Percentiles rank a stretch among this genome's conserved stretches.
Evolutionary conservation across 2,329 filamentous ascomycete genomes (phyloP).

Genomic region (Diaporthe capsici): DNA sequence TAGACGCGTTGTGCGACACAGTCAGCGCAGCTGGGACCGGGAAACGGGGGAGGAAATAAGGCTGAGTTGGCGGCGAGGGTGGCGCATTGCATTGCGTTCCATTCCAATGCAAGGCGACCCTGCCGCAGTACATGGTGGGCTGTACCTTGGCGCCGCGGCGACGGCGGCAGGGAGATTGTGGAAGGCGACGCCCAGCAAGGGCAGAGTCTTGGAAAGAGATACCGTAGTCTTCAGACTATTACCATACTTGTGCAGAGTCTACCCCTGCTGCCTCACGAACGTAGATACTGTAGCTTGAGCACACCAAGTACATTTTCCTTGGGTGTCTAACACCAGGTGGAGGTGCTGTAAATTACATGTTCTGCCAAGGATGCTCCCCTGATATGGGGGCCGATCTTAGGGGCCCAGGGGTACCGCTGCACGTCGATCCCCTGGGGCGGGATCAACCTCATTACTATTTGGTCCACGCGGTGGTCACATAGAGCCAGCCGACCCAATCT

Average conservation of each 20-base stretch:
- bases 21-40: constrained; percentile 12
- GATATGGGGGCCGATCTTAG: constrained; percentile 18
- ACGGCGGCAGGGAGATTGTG: constrained; percentile 11
- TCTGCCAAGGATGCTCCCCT: constrained; percentile 21
- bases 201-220: not conserved
- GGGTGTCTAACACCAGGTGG: not conserved
- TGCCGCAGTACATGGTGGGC: constrained; percentile 2
- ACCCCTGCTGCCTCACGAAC: not conserved
- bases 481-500: not conserved
- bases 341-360: constrained; percentile 30
- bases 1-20: not conserved
- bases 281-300: not conserved
- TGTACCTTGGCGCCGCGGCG: constrained; percentile 1
- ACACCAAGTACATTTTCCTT: not conserved
- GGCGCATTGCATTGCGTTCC: constrained; percentile 29
- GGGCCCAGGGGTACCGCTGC: constrained; percentile 10
- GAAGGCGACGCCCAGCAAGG: constrained; percentile 6
- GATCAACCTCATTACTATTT: not conserved
- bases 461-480: not conserved
- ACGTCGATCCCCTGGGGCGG: not conserved
- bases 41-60: constrained; percentile 13
- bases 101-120: constrained; percentile 7
- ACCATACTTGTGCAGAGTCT: not conserved
- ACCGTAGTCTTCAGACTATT: not conserved
- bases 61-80: constrained; percentile 31